Conservation (phyloP, 345 rosid genomes). For the Abelmoschus esculentus region DNA sequence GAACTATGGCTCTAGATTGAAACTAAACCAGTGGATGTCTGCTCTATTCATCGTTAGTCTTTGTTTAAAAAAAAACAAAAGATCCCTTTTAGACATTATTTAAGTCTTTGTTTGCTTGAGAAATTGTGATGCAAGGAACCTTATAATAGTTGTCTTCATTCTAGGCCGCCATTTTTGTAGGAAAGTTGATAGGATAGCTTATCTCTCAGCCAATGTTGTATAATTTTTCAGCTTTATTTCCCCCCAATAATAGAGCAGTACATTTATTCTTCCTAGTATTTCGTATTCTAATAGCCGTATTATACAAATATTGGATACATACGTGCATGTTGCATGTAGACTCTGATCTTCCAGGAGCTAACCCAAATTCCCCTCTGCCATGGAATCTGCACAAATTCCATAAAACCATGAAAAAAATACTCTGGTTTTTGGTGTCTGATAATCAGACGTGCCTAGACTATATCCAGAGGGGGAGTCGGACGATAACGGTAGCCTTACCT, state of each 20-base stretch:
- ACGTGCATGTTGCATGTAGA: background rate
- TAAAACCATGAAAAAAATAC: no score
- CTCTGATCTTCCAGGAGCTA: background rate
- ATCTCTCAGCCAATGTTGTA: conserved; percentile 7
- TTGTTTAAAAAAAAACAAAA: background rate
- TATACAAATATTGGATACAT: background rate
- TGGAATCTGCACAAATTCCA: conserved; percentile 7
- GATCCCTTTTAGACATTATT: background rate
- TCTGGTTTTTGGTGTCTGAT: no score
- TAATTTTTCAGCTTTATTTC: conserved; percentile 4
- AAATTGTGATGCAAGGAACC: background rate
- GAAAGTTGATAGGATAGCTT: conserved; percentile 5
- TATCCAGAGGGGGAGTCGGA: no score
- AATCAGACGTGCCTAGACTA: no score
- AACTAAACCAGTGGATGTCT: background rate
- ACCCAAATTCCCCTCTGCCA: background rate
- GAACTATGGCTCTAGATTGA: background rate
- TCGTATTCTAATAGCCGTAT: background rate
- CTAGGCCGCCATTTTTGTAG: conserved; percentile 21
- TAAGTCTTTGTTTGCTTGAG: background rate
- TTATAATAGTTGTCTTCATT: background rate
- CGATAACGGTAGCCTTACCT: conserved; percentile 14
- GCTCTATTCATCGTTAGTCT: background rate
- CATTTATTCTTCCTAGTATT: background rate
- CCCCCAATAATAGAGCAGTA: conserved; percentile 18